Evolutionary conservation across 1,139 yeast species (phyloP), one percentile per base, ranked within the genome.

Genomic region (Zhuliangozyma parablackwelliae): DNA sequence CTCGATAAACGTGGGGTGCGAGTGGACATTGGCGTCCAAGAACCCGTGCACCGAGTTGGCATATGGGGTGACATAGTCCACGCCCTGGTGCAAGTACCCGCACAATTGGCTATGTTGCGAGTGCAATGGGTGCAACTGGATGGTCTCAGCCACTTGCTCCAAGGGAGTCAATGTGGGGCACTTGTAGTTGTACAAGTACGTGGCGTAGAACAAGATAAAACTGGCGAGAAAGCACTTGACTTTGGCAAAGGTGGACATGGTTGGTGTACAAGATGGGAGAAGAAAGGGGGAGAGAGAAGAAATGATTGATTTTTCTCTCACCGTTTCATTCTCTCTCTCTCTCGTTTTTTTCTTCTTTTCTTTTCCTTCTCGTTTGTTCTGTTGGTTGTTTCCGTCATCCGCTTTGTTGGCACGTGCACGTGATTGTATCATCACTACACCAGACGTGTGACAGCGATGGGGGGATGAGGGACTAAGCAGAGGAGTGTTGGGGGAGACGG

Each of bases 161-260:
- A 62, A 47, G 46, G 62, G 63, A 38, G 59, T 50, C 45, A 66
- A 60, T 30, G 57, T 48, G 35, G 57, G 62, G 53, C 76, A 70
- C 50, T 69, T 69, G 57, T 65, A 69, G 31, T 59, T 51, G 48
- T 56, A 56, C 48, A 70, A 65, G 54, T 70, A 70, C 26, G 61
- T 43, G 30, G 63, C 48, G 52, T 70, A 70, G 35, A 65, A 45
- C 29, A 61, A 52, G 36, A 66, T 43, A 38, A 64, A 48, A 34
- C 61, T 50, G 35, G 62, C 43, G 35, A 65, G 34, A 35, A 56
- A 50, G 40, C 53, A 51, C 51, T 59, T 68, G 39, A 63, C 29
- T 34, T 44, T 45, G 32, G 48, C 46, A 33, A 43, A 42, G 28
- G 31, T 32, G 36, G 35, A 32, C 49, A 45, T 45, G 28, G 28